Percentiles rank a stretch among this genome's conserved stretches.
Evolutionary conservation across 2,329 filamentous ascomycete genomes (phyloP).

Genomic region (Chrysosporium queenslandicum): DNA sequence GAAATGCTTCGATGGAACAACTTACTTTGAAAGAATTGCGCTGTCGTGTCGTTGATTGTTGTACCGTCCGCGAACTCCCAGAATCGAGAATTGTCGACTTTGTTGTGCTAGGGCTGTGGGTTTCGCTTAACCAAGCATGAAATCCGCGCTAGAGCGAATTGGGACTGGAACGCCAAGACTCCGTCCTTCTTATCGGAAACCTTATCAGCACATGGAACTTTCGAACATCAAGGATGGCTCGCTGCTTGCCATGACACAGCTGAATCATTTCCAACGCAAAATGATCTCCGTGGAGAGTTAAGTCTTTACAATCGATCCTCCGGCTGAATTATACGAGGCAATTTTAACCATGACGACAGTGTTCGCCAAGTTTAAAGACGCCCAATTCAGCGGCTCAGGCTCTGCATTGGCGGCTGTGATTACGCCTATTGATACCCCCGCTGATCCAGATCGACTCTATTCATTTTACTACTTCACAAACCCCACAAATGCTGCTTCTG

Average conservation of each 20-base stretch:
- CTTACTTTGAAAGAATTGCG: slow-evolving; percentile 42
- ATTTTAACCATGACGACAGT: slow-evolving; percentile 55
- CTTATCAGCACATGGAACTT: slow-evolving; percentile 5
- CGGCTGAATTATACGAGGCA: not conserved
- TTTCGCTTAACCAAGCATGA: slow-evolving; percentile 35
- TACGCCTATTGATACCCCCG: slow-evolving; percentile 55
- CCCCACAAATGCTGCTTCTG: slow-evolving; percentile 52
- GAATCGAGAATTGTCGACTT: slow-evolving; percentile 34
- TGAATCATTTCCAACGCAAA: not conserved
- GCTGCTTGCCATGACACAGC: too few relatives aligned
- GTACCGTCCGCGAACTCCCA: slow-evolving; percentile 17
- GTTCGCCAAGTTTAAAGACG: slow-evolving; percentile 62
- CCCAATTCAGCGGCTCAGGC: slow-evolving; percentile 56
- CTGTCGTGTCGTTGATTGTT: slow-evolving; percentile 22
- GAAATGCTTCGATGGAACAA: slow-evolving; percentile 18
- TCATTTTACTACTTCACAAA: slow-evolving; percentile 64
- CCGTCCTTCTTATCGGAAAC: slow-evolving; percentile 2
- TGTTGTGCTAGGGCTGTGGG: slow-evolving; percentile 38
- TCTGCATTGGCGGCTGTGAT: slow-evolving; percentile 65
- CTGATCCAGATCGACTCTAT: slow-evolving; percentile 56
- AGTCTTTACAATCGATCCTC: not conserved
- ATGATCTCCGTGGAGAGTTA: not conserved
- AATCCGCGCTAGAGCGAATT: slow-evolving; percentile 24
- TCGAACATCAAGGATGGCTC: not conserved
- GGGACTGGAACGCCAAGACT: slow-evolving; percentile 4